Base-by-base conservation (phyloP, 2,329 filamentous ascomycete genomes). In the Talaromyces marneffei region DNA sequence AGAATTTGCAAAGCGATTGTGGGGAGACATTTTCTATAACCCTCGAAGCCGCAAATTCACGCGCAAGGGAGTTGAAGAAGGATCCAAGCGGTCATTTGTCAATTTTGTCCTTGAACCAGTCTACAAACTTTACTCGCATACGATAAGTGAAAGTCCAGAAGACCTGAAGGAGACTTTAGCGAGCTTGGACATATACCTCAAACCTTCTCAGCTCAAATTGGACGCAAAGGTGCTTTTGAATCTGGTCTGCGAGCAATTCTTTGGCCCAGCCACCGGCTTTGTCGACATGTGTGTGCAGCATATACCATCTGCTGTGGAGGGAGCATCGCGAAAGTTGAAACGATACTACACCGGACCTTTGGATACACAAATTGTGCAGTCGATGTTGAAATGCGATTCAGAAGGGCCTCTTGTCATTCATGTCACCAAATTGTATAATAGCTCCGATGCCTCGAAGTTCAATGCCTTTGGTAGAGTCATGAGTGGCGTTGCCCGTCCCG, bases 1-100 rank as follows among this genome's bases (percentile, higher is more conserved):
- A 1, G 92, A 96, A 68, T 96, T 99, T 73, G 88, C 90, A 18
- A 84, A 83, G 70, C 84, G 94, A 57, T 79, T 99, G 66, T 99
- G 94, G 94, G 94, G 94, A 23, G 93, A 99, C 72, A 88, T 99
- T 61, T 99, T 94, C 77, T 99, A 89, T 81, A 97, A 97, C 71
- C 91, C 93, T 0, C 83, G 82, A 68, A 96, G 91, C 76, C 87
- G 93, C 64, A 93, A 90, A 61, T 99, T 99, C 70, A 96, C 91
- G 57, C 85, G 94, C 65, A 97, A 96, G 73, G 85, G 87, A 0
- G 78, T 90, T 23, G 93, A 97, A 70, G 87, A 93, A 65, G 82
- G 84, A 12, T 87, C 92, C 4, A 90, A 89, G 74, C 83, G 94
- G 61, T 90, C 91, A 0, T 99, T 99, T 73, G 89, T 97, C 61